These are phyloP conservation scores for Pythium dissimile DNA, from an alignment of 352 stramenopile genomes.

Conservation along the genomic window DNA sequence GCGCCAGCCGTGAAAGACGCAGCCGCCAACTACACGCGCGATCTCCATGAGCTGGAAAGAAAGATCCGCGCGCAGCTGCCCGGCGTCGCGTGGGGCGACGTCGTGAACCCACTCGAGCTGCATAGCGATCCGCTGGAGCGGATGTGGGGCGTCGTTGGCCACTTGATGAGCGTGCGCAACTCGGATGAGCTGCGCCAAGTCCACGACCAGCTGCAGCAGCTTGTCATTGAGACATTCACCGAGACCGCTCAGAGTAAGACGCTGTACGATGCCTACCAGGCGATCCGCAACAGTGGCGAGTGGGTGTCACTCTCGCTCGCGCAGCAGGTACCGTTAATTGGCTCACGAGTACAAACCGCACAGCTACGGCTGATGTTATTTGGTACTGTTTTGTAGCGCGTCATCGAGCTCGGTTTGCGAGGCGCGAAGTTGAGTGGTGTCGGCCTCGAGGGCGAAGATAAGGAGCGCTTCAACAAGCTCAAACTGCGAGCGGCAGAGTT, in stretches of 20 bases:
- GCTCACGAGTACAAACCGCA: too few species aligned
- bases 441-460: constrained; percentile 86
- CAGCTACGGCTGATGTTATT: too few species aligned
- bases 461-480: constrained; percentile 96
- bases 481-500: constrained; percentile 92
- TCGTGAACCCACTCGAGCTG: constrained; percentile 91
- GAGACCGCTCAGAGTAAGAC: constrained; percentile 90
- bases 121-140: constrained; percentile 91
- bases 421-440: constrained; percentile 92
- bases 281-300: constrained; percentile 63
- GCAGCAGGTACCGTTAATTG: constrained; percentile 71
- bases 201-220: constrained; percentile 91
- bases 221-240: constrained; percentile 92
- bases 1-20: constrained; percentile 52
- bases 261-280: constrained; percentile 90
- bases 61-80: constrained; percentile 23
- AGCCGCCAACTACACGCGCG: constrained; percentile 42
- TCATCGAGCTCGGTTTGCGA: constrained; percentile 88
- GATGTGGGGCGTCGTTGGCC: constrained; percentile 94
- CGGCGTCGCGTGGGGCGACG: constrained; percentile 70
- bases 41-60: constrained; percentile 46
- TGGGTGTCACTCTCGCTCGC: constrained; percentile 51
- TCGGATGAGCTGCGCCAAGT: constrained; percentile 91
- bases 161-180: constrained; percentile 97
- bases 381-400: constrained; percentile 34